Evolutionary conservation across 768 basidiomycete species (phyloP).

Genomic region (Paxillus rubicundulus): DNA sequence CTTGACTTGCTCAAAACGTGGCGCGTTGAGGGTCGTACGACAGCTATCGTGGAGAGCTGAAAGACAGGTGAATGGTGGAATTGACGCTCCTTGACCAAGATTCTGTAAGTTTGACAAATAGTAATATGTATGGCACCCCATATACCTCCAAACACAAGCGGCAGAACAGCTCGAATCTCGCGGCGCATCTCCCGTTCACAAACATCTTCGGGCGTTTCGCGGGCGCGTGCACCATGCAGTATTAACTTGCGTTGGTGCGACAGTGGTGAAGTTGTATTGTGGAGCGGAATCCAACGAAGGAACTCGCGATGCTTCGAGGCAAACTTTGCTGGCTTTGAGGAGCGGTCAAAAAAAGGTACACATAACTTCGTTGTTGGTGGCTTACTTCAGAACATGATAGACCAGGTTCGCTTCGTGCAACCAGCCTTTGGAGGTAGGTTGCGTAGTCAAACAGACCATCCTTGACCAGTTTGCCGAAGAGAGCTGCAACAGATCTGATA

Average conservation of each 20-base stretch:
- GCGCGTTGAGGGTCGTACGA: slow-evolving; percentile 46
- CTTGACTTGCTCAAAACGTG: slow-evolving; percentile 74
- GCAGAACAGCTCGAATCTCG: slow-evolving; percentile 62
- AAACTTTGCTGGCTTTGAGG: slow-evolving; percentile 7
- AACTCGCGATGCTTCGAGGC: slow-evolving; percentile 67
- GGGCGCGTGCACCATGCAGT: slow-evolving; percentile 64
- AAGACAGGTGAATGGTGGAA: slow-evolving; percentile 33
- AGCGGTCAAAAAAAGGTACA: neutral
- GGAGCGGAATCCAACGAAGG: slow-evolving; percentile 70
- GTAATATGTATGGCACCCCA: neutral
- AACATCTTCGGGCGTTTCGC: slow-evolving; percentile 68
- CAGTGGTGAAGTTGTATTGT: slow-evolving; percentile 55
- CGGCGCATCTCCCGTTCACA: slow-evolving; percentile 70
- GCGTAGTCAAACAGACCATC: slow-evolving; percentile 71
- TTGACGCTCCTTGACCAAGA: slow-evolving; percentile 32
- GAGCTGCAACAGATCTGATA: slow-evolving; percentile 56
- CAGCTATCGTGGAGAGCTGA: slow-evolving; percentile 43
- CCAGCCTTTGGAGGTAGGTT: slow-evolving; percentile 74
- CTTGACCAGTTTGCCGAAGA: slow-evolving; percentile 73
- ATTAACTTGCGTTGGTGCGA: slow-evolving; percentile 67
- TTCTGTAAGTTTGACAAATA: slow-evolving; percentile 5
- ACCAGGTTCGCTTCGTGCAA: slow-evolving; percentile 72
- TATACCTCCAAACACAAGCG: slow-evolving; percentile 67
- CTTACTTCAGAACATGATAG: slow-evolving; percentile 54
- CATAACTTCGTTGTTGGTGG: neutral